phyloP scores from a whole-genome alignment of 768 basidiomycete species.

The Kwoniella mangroviensis region DNA sequence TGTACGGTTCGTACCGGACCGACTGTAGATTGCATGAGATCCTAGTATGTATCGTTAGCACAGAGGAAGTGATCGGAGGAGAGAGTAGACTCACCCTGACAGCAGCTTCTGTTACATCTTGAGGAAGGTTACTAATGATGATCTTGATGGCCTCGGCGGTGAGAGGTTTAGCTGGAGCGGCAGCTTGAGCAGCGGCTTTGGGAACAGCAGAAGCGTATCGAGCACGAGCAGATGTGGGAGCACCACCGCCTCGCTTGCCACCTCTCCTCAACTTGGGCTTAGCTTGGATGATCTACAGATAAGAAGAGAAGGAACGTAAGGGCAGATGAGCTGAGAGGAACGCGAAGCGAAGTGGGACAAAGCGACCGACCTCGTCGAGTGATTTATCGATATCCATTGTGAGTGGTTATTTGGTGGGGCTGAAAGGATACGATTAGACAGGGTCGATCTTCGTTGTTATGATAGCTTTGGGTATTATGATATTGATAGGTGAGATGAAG shows the following conservation, averaged over 20 bases:
- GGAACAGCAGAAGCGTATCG: constrained; percentile 58
- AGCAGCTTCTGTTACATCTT: constrained; percentile 89
- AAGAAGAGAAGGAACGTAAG: constrained; percentile 7
- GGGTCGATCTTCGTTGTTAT: not conserved
- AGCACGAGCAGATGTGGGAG: constrained; percentile 53
- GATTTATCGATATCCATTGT: constrained; percentile 57
- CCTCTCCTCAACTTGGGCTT: constrained; percentile 45
- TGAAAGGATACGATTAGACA: not conserved
- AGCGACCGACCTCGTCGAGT: constrained; percentile 53
- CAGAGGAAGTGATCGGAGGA: not conserved
- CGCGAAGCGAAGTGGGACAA: constrained; percentile 11
- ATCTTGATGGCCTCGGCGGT: constrained; percentile 74
- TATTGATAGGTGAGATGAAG: not conserved
- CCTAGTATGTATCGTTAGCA: constrained; percentile 63
- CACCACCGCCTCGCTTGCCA: constrained; percentile 37
- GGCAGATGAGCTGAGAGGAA: constrained; percentile 15
- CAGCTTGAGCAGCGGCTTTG: constrained; percentile 33
- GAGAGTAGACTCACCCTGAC: constrained; percentile 71
- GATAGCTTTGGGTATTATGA: no score
- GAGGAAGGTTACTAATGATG: constrained; percentile 90
- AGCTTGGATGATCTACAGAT: constrained; percentile 49
- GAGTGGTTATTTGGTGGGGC: constrained; percentile 3
- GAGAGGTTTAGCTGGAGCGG: constrained; percentile 33
- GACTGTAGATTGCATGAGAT: constrained; percentile 87
- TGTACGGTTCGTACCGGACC: constrained; percentile 83